Evolutionary conservation across 257 asterid genomes (phyloP), one percentile per base, ranked within the genome.

Genomic region (Nicotiana sylvestris): DNA sequence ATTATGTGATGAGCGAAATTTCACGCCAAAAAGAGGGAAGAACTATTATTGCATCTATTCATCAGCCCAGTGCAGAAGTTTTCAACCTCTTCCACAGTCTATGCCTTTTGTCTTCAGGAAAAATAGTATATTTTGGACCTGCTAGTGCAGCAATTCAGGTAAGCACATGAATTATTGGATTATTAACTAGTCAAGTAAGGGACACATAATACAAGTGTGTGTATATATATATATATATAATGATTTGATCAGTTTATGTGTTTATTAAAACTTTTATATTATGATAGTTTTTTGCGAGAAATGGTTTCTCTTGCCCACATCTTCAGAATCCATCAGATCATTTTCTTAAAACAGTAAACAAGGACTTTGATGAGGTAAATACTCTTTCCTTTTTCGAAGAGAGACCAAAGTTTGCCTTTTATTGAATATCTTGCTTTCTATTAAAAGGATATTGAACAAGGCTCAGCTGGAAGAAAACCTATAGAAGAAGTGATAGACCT

Each of bases 241-340:
- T n/a, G 56, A 46, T 58, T 78, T 33, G 33, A 78, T 61, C 13
- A 35, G 43, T 27, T 17, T 49, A 15, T 72, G 57, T 43, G 55
- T 4, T 60, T 60, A 49, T 56, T 57, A 27, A 7, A 18, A 53
- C 15, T 27, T 51, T 5, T 64, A 57, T n/a, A 2, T 16, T 74
- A 2, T 53, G 84, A 82, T 49, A 87, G 89, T 87, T 87, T 76
- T 87, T 87, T 25, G 81, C 68, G 1, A 43, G 7, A 21, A 80
- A 76, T 69, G 89, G 88, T 4, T 87, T 87, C 67, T 86, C 89
- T 46, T 87, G 89, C 78, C 87, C 87, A 9, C 29, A 18, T 76
- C 82, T 82, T 49, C 88, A 87, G 56, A 87, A 87, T 67, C 89
- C 88, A 25, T 81, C 89, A 49, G 89, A 87, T 66, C 88, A 87